Percentiles rank a stretch among this genome's conserved stretches.
These are phyloP conservation scores for Oryza punctata DNA, from an alignment of 176 grass and related monocot species.

Conservation along the genomic window DNA sequence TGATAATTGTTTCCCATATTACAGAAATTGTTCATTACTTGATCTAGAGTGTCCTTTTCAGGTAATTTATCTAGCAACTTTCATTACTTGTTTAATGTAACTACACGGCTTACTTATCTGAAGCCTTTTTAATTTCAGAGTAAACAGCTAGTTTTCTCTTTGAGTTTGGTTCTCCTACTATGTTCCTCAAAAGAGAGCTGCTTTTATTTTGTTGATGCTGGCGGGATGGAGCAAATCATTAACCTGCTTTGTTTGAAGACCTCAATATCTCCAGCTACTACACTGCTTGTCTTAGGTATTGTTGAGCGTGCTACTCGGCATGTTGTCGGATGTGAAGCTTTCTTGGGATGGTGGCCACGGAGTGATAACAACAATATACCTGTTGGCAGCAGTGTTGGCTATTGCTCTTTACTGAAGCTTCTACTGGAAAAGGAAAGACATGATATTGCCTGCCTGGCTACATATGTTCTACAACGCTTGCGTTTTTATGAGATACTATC, in stretches of 20 bases:
- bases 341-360: slow-evolving; percentile 87
- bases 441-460: slow-evolving; percentile 69
- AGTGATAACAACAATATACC: slow-evolving; percentile 51
- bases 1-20: slow-evolving; percentile 65
- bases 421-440: slow-evolving; percentile 85
- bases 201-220: slow-evolving; percentile 75
- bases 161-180: slow-evolving; percentile 81
- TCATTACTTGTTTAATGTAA: not conserved
- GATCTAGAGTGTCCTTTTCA: slow-evolving; percentile 56
- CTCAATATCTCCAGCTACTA: slow-evolving; percentile 63
- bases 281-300: slow-evolving; percentile 79
- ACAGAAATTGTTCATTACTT: slow-evolving; percentile 49
- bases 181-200: slow-evolving; percentile 90
- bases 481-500: slow-evolving; percentile 85
- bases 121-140: slow-evolving; percentile 52
- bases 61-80: slow-evolving; percentile 51
- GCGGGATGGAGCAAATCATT: slow-evolving; percentile 88
- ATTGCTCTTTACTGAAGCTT: slow-evolving; percentile 80
- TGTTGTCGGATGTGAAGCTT: slow-evolving; percentile 88
- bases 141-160: slow-evolving; percentile 58
- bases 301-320: slow-evolving; percentile 75
- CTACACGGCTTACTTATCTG: slow-evolving; percentile 27
- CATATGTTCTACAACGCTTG: slow-evolving; percentile 80
- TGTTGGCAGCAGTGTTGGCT: slow-evolving; percentile 64
- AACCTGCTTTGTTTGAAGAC: slow-evolving; percentile 58